Conservation (phyloP, 305 asterid genomes). For the Solanum chacoense region DNA sequence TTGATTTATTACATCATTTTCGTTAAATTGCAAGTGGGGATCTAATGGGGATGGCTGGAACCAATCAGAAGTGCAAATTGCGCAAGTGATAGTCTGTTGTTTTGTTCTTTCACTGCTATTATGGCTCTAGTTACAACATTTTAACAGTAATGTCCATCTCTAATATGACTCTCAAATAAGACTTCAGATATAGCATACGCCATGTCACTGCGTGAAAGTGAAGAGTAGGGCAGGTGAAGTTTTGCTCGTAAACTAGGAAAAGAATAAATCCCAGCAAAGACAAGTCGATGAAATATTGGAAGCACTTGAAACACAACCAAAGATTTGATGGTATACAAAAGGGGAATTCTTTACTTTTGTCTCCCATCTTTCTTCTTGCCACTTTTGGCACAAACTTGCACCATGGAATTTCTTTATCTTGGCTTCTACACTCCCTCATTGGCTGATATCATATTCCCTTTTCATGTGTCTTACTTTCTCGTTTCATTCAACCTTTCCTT, state of each 20-base stretch:
- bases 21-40: neutral
- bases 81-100: no score
- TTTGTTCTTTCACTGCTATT: neutral
- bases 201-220: neutral
- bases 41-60: no score
- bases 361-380: constrained; percentile 6
- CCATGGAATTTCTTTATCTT: constrained; percentile 53
- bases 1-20: no score
- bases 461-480: constrained; percentile 14
- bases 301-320: neutral
- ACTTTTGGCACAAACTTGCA: constrained; percentile 17
- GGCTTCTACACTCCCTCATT: constrained; percentile 10
- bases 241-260: constrained; percentile 11
- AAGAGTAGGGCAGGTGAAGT: neutral
- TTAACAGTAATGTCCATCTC: neutral
- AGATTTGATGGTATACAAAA: neutral
- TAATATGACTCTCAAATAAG: neutral
- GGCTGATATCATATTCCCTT: constrained; percentile 21
- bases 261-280: constrained; percentile 25
- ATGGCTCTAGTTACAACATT: neutral
- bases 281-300: neutral
- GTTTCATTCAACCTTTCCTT: constrained; percentile 7
- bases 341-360: constrained; percentile 41
- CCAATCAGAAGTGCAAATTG: no score
- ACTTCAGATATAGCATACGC: neutral